Base-by-base conservation (phyloP, 441 rosid genomes). In the Arabidopsis lyrata region DNA sequence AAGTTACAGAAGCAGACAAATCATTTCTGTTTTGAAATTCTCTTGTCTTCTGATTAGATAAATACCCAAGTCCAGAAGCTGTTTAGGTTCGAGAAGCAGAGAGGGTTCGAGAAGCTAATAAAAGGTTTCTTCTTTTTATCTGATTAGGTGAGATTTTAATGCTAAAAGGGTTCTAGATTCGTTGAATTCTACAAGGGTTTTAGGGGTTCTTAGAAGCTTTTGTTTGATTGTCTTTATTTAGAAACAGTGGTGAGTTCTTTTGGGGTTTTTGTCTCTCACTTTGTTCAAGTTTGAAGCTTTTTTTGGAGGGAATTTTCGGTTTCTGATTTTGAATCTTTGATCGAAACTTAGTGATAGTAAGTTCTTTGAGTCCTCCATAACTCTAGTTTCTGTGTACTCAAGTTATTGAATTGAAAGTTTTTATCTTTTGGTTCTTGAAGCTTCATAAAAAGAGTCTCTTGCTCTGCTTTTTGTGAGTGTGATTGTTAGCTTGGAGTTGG, bases 301-400 rank as follows among this genome's bases (percentile, higher is more conserved):
- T 73, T 75, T 66, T 59, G 53, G 57, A 20, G 70, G 57, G 71
- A 64, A 15, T 56, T 75, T 44, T 60, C 81, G 81, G 76, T 41
- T 77, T 45, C 31, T 56, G 27, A 0, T 70, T 70, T 63, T 38
- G 60, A 41, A 49, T 62, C 18, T 20, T 54, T 42, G 32, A 68
- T 70, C 32, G 41, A 50, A 4, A 39, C 27, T 36, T 62, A 50
- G 20, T 39, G 16, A 52, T 3, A 69, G 39, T 55, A 36, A 53
- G 48, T 54, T 57, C 44, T 18, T 16, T n/a, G 36, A 31, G 38
- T 13, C 4, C 34, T 27, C 4, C 56, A 31, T 55, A 1, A 15
- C 2, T 68, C 32, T 34, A 12, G 12, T 48, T 49, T 15, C 5
- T 52, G 48, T 3, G 0, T 66, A 6, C 36, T 63, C 9, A 49